Percentiles rank a stretch among this genome's conserved stretches.
Conservation (phyloP, 192 early-diverging fungal species). For the Podila verticillata region DNA sequence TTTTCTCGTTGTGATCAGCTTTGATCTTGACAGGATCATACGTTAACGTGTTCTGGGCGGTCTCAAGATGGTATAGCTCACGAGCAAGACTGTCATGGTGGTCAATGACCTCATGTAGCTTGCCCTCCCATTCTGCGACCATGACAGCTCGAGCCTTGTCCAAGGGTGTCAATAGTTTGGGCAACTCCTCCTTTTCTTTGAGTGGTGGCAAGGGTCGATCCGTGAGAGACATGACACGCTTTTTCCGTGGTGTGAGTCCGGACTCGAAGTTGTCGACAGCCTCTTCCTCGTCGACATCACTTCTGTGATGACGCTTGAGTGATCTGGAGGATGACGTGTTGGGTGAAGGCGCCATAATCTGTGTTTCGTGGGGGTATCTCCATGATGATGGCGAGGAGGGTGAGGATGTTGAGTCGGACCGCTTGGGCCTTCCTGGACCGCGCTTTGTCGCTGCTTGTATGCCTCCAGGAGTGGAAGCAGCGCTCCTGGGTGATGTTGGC, state of each 20-base stretch:
- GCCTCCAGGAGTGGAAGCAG: background rate
- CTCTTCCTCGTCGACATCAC: slow-evolving; percentile 23
- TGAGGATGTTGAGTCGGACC: slow-evolving; percentile 7
- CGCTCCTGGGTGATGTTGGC: slow-evolving; percentile 12
- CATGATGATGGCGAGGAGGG: slow-evolving; percentile 5
- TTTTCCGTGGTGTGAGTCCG: slow-evolving; percentile 28
- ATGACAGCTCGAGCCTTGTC: slow-evolving; percentile 48
- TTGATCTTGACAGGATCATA: slow-evolving; percentile 64
- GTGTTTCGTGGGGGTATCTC: slow-evolving; percentile 13
- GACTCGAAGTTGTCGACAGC: background rate
- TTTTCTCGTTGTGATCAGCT: slow-evolving; percentile 62
- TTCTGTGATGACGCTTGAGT: slow-evolving; percentile 28
- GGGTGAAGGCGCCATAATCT: background rate
- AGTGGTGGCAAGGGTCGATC: background rate
- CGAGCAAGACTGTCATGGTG: slow-evolving; percentile 63
- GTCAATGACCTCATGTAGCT: slow-evolving; percentile 59
- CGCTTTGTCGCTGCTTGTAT: slow-evolving; percentile 9
- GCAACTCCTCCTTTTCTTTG: background rate
- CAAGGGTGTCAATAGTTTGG: slow-evolving; percentile 51
- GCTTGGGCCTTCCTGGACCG: slow-evolving; percentile 41
- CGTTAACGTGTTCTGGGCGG: slow-evolving; percentile 56
- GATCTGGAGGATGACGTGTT: slow-evolving; percentile 5
- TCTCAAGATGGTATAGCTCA: slow-evolving; percentile 69
- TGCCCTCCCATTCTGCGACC: slow-evolving; percentile 48
- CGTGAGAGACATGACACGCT: slow-evolving; percentile 12